These are phyloP conservation scores for Penicillium salamii DNA, from an alignment of 495 filamentous ascomycete species.

Conservation along the genomic window DNA sequence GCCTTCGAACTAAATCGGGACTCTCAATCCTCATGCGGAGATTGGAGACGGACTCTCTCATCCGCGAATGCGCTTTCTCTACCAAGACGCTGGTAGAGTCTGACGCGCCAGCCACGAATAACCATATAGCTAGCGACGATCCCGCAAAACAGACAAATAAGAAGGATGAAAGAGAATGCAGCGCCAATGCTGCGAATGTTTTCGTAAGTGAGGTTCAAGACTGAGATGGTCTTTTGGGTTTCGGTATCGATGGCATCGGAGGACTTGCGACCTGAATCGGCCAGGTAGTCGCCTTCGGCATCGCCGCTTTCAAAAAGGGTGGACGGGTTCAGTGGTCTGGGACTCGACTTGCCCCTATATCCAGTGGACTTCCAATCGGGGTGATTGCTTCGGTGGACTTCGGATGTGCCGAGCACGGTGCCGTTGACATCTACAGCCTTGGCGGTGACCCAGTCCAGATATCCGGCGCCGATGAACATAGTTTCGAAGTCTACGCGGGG, in stretches of 20 bases:
- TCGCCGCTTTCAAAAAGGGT: slow-evolving; percentile 2
- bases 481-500: slow-evolving; percentile 29
- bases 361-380: slow-evolving; percentile 21
- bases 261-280: background rate
- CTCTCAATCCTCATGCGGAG: slow-evolving; percentile 12
- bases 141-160: slow-evolving; percentile 18
- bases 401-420: slow-evolving; percentile 16
- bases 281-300: background rate
- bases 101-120: slow-evolving; percentile 29
- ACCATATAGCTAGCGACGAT: slow-evolving; percentile 21
- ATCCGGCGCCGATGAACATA: slow-evolving; percentile 30
- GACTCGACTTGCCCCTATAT: slow-evolving; percentile 10
- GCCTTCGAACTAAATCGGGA: too few species aligned
- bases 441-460: slow-evolving; percentile 48
- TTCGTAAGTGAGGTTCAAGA: slow-evolving; percentile 16
- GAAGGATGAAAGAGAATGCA: slow-evolving; percentile 19
- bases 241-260: slow-evolving; percentile 16
- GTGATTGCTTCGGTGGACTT: slow-evolving; percentile 17
- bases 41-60: slow-evolving; percentile 14
- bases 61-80: slow-evolving; percentile 12
- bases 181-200: slow-evolving; percentile 22
- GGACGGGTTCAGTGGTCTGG: slow-evolving; percentile 18
- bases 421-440: slow-evolving; percentile 31
- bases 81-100: slow-evolving; percentile 20
- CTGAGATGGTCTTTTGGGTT: slow-evolving; percentile 18